Conservation (phyloP, 1,284 basidiomycete genomes). For the Ceratobasidium sp. region DNA sequence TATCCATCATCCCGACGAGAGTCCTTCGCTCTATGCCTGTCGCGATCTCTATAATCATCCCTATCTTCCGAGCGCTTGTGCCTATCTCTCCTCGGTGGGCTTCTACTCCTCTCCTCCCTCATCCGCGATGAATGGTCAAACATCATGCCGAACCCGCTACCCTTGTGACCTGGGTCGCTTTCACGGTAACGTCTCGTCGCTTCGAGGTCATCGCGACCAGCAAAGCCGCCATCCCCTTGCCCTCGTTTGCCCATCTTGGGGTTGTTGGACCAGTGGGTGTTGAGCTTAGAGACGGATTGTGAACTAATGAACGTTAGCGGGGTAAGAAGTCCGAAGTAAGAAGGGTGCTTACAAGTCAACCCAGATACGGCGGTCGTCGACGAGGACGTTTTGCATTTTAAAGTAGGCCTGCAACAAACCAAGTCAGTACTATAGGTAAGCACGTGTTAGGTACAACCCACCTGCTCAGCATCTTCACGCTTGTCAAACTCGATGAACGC, state of each 20-base stretch:
- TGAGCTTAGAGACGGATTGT: constrained; percentile 84
- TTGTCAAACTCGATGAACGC: constrained; percentile 99
- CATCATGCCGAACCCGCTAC: constrained; percentile 68
- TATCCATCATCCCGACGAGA: constrained; percentile 36
- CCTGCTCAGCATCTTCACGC: constrained; percentile 90
- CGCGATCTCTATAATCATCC: constrained; percentile 44
- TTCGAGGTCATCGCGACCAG: constrained; percentile 74
- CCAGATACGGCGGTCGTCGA: constrained; percentile 99
- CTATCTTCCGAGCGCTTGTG: constrained; percentile 34
- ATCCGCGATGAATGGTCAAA: constrained; percentile 59
- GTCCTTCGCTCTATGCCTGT: constrained; percentile 14
- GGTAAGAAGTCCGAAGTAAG: neutral
- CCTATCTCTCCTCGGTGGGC: neutral
- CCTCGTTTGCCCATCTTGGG: constrained; percentile 58
- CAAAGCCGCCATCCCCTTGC: constrained; percentile 58
- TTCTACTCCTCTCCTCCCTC: constrained; percentile 40
- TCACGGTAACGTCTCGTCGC: constrained; percentile 69
- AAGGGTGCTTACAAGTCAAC: constrained; percentile 81
- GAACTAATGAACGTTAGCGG: constrained; percentile 59
- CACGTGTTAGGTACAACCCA: constrained; percentile 48
- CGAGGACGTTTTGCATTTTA: constrained; percentile 99
- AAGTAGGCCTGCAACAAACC: constrained; percentile 82
- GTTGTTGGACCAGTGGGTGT: constrained; percentile 76
- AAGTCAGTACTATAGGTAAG: constrained; percentile 4
- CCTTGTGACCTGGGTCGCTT: constrained; percentile 47